Base-by-base conservation (phyloP, 129 eudicot species). In the Erigeron canadensis region DNA sequence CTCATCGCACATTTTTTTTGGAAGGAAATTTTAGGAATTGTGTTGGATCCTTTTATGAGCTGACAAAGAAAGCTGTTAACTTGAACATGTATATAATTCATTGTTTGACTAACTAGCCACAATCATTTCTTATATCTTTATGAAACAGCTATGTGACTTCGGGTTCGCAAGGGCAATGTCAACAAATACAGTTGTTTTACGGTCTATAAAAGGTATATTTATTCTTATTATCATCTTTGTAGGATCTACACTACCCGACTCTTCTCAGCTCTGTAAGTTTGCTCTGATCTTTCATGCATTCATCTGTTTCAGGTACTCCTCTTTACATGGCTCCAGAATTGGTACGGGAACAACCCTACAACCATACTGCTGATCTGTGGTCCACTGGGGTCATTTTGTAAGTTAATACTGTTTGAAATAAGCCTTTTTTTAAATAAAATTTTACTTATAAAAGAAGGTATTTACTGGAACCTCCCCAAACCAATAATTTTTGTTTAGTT, bases 121-220 rank as follows among this genome's bases (percentile, higher is more conserved):
- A 68, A 44, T 65, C 12, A 22, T 23, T 76, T 9, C 21, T 63
- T 56, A 39, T 61, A 80, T 41, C 28, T 48, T 58, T 71, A 56
- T 76, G 65, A 19, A 34, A 67, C 86, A 95, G 99, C 96, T 95
- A 15, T 95, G 99, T 84, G 99, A 95, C 84, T 95, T 95, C 84
- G 99, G 99, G 42, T 95, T 95, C 84, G 99, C 99, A 53, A 91
- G 99, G 43, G 97, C 99, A 46, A 95, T 95, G 99, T 95, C 99
- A 39, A 84, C 95, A 69, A 95, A 95, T 83, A 95, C 99, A 10
- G 97, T 95, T 59, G 99, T 90, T 69, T 74, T 95, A 74, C 84
- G 99, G 42, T 95, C 99, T 63, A 95, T 95, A 77, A 95, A 95
- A 95, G 99, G 99, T 84, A 45, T 72, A 62, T 12, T 40, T 63